These are phyloP conservation scores for Tetrapyrgos nigripes DNA, from an alignment of 1,284 basidiomycete species.

Conservation along the genomic window DNA sequence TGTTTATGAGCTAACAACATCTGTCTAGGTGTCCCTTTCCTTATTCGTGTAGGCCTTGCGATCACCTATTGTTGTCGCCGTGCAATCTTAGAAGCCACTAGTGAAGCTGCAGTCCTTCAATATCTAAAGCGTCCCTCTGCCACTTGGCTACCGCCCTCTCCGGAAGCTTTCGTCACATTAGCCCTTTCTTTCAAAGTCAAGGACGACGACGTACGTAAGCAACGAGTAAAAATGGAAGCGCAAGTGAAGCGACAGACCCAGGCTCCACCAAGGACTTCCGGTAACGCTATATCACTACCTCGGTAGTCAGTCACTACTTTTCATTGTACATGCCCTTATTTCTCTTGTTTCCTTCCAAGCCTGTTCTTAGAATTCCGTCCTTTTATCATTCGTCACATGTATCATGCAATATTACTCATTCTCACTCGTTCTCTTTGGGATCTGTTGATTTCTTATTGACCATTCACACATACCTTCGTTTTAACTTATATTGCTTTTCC, in stretches of 20 bases:
- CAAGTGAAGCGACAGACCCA: conserved; percentile 67
- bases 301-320: conserved; percentile 5
- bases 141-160: conserved; percentile 56
- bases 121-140: conserved; percentile 60
- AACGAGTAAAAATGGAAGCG: conserved; percentile 74
- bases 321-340: too few relatives aligned
- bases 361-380: neutral
- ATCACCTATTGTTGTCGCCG: conserved; percentile 73
- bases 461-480: too few relatives aligned
- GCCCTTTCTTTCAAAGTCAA: conserved; percentile 75
- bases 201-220: conserved; percentile 83
- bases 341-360: neutral
- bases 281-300: conserved; percentile 38
- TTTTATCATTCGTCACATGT: neutral
- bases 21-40: conserved; percentile 73
- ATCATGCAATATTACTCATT: neutral
- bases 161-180: conserved; percentile 70
- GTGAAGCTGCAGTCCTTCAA: conserved; percentile 55
- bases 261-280: conserved; percentile 24
- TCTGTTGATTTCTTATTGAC: too few relatives aligned
- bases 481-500: neutral
- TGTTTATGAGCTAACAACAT: neutral
- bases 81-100: conserved; percentile 56
- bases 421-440: neutral
- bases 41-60: conserved; percentile 82